Conservation (phyloP, 306 rosid species). For the Cicer judaicum region DNA sequence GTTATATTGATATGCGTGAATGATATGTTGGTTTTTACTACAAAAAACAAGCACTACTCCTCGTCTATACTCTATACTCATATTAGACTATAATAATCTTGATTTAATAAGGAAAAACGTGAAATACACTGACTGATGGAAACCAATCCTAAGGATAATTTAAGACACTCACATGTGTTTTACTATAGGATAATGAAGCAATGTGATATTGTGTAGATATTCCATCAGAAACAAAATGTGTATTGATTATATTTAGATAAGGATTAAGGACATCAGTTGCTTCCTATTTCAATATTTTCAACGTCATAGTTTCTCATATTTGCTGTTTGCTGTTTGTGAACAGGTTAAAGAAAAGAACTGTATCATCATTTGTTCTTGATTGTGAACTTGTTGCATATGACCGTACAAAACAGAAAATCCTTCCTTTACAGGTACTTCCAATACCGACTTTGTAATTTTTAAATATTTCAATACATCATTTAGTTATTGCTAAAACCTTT, state of each 20-base stretch:
- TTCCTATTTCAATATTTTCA: constrained; percentile 4
- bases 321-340: constrained; percentile 46
- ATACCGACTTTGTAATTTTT: constrained; percentile 2
- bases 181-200: not conserved
- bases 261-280: constrained; percentile 3
- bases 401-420: constrained; percentile 62
- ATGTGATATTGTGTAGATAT: not conserved
- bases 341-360: constrained; percentile 85
- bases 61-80: not conserved
- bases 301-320: constrained; percentile 45
- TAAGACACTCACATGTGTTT: not conserved
- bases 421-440: constrained; percentile 77
- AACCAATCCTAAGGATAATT: not conserved
- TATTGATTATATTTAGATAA: constrained; percentile 29
- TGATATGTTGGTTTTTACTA: not conserved
- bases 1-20: not conserved
- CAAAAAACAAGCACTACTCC: not conserved
- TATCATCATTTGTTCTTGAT: constrained; percentile 76
- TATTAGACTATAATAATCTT: not conserved
- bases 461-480: constrained; percentile 14
- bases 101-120: not conserved
- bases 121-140: not conserved
- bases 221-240: constrained; percentile 2
- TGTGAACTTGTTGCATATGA: constrained; percentile 93
- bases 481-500: not conserved